phyloP scores from a whole-genome alignment of 345 rosid genomes.

The Ceriops tagal region DNA sequence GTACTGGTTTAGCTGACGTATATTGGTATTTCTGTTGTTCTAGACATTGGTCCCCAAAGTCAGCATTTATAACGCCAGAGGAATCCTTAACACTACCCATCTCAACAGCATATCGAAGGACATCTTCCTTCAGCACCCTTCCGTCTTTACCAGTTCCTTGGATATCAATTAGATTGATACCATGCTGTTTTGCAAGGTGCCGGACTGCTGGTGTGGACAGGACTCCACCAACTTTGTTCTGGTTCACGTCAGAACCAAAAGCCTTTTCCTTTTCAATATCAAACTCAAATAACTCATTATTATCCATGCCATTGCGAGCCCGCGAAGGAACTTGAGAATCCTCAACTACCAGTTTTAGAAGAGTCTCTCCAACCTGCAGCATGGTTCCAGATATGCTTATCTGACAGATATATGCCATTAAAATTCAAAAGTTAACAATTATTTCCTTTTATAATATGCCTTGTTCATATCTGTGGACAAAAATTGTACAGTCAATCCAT shows the following conservation, averaged over 20 bases:
- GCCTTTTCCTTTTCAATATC: slow-evolving; percentile 20
- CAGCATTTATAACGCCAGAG: slow-evolving; percentile 23
- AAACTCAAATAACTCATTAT: slow-evolving; percentile 1
- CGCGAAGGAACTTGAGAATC: slow-evolving; percentile 19
- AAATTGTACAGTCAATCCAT: too few relatives aligned
- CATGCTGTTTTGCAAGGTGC: slow-evolving; percentile 69
- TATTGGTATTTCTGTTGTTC: slow-evolving; percentile 20
- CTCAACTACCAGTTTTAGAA: slow-evolving; percentile 60
- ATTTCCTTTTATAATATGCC: not conserved
- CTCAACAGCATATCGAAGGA: slow-evolving; percentile 49
- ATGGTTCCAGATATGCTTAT: slow-evolving; percentile 2
- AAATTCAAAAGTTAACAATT: slow-evolving; percentile 7
- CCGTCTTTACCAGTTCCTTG: slow-evolving; percentile 72
- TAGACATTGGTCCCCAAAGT: slow-evolving; percentile 19
- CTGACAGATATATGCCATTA: not conserved
- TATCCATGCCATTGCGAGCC: not conserved
- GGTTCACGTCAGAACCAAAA: slow-evolving; percentile 22
- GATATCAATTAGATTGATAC: slow-evolving; percentile 52
- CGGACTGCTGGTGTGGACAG: slow-evolving; percentile 80
- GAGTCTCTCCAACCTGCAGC: slow-evolving; percentile 87
- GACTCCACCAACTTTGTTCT: slow-evolving; percentile 40
- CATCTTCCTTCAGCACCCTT: slow-evolving; percentile 75
- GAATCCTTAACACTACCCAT: slow-evolving; percentile 40
- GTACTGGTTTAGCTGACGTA: slow-evolving; percentile 25
- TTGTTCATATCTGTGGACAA: too few relatives aligned